Conservation (phyloP, 140 eudicot genomes). For the Anethum foeniculum region DNA sequence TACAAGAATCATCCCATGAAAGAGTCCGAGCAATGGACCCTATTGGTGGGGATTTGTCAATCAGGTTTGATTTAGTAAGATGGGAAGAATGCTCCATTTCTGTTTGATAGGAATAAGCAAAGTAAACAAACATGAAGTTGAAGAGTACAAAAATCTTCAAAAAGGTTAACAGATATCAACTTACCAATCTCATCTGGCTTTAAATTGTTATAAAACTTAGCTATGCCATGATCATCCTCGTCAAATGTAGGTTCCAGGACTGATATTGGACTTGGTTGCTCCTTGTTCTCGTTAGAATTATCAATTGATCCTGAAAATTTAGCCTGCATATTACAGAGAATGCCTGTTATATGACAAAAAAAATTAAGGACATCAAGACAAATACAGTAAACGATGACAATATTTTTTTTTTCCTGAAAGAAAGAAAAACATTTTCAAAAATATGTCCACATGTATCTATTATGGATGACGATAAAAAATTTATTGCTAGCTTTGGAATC, state of each 20-base stretch:
- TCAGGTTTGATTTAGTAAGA: conserved; percentile 43
- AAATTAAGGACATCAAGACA: background rate
- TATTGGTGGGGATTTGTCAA: conserved; percentile 90
- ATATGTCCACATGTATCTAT: background rate
- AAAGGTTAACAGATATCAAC: background rate
- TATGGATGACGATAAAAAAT: background rate
- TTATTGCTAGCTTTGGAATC: background rate
- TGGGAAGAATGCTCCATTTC: conserved; percentile 28
- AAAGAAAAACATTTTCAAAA: background rate
- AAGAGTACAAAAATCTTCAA: background rate
- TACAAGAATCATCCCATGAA: conserved; percentile 63
- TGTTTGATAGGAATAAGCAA: conserved; percentile 18
- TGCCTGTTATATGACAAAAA: background rate
- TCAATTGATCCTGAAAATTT: conserved; percentile 22
- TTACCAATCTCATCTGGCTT: conserved; percentile 51
- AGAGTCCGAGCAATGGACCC: conserved; percentile 95
- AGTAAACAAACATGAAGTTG: background rate
- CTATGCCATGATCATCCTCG: conserved; percentile 40
- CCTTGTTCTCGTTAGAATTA: conserved; percentile 49
- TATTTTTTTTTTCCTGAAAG: too few species aligned
- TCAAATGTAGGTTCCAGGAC: conserved; percentile 73
- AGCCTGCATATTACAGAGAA: conserved; percentile 36
- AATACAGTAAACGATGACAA: background rate
- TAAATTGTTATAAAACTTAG: conserved; percentile 19
- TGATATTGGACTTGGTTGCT: conserved; percentile 96